phyloP scores from a whole-genome alignment of 345 rosid species.

The Hypericum androsaemum region DNA sequence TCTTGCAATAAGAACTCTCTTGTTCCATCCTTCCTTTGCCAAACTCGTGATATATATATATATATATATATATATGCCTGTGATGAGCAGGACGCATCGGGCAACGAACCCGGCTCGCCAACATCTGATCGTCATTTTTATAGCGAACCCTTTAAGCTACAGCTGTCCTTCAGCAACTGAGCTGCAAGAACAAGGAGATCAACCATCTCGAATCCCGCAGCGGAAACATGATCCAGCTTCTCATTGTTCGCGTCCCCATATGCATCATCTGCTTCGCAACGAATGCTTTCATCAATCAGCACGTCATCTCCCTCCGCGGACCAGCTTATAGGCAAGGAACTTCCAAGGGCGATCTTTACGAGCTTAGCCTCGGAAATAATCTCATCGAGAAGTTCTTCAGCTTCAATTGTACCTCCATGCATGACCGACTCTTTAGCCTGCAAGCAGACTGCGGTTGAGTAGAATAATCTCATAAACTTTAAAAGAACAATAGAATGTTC shows the following conservation, averaged over 20 bases:
- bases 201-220: conserved; percentile 97
- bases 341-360: conserved; percentile 83
- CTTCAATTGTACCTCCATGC: conserved; percentile 22
- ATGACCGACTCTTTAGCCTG: conserved; percentile 51
- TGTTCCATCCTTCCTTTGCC: too few species aligned
- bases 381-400: conserved; percentile 37
- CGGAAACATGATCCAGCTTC: conserved; percentile 63
- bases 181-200: conserved; percentile 81
- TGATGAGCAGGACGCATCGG: too few species aligned
- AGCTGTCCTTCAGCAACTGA: conserved; percentile 37
- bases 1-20: too few species aligned
- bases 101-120: too few species aligned
- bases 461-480: too few species aligned
- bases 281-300: conserved; percentile 22
- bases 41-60: too few species aligned
- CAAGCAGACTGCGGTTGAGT: background rate
- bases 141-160: conserved; percentile 3
- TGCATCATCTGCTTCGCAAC: conserved; percentile 8
- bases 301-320: conserved; percentile 53
- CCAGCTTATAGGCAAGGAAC: conserved; percentile 88
- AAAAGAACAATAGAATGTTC: too few species aligned
- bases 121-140: too few species aligned
- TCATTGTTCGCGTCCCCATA: conserved; percentile 29
- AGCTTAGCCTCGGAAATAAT: conserved; percentile 64
- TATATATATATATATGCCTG: too few species aligned